Percentiles rank a stretch among this genome's conserved stretches.
Conservation (phyloP, 306 rosid genomes). For the Ziziphus jujuba region DNA sequence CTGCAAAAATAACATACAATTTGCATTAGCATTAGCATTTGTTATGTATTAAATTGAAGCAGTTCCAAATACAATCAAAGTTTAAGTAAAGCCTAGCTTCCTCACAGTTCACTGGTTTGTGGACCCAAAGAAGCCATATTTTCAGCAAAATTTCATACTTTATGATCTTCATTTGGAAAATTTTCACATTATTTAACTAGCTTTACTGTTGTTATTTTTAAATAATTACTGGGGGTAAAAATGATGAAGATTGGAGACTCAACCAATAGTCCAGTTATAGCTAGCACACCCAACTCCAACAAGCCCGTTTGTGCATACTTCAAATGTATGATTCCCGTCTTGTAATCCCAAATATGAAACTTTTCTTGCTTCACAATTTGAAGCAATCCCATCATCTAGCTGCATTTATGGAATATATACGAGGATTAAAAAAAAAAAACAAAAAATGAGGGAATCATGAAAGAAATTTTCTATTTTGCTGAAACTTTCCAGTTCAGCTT, state of each 20-base stretch:
- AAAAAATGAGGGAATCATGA: no score
- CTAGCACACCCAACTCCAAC: constrained; percentile 57
- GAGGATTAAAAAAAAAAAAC: background rate
- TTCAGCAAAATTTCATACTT: background rate
- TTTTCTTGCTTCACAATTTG: constrained; percentile 48
- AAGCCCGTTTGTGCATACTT: constrained; percentile 60
- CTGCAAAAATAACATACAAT: constrained; percentile 41
- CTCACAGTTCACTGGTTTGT: background rate
- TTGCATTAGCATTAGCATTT: constrained; percentile 2
- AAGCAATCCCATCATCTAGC: constrained; percentile 60
- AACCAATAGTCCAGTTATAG: constrained; percentile 83
- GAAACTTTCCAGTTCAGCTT: no score
- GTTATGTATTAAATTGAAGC: background rate
- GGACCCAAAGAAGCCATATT: background rate
- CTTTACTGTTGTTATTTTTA: background rate
- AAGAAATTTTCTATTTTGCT: no score
- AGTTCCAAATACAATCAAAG: constrained; percentile 1
- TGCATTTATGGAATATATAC: constrained; percentile 34
- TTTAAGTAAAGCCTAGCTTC: background rate
- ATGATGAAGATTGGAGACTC: constrained; percentile 34
- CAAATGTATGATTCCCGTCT: constrained; percentile 77
- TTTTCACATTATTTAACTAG: background rate
- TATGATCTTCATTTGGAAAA: background rate
- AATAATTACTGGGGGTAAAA: constrained; percentile 14
- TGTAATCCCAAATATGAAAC: constrained; percentile 54